Conservation (phyloP, 2,329 filamentous ascomycete species). For the Cladosporium cucumerinum region DNA sequence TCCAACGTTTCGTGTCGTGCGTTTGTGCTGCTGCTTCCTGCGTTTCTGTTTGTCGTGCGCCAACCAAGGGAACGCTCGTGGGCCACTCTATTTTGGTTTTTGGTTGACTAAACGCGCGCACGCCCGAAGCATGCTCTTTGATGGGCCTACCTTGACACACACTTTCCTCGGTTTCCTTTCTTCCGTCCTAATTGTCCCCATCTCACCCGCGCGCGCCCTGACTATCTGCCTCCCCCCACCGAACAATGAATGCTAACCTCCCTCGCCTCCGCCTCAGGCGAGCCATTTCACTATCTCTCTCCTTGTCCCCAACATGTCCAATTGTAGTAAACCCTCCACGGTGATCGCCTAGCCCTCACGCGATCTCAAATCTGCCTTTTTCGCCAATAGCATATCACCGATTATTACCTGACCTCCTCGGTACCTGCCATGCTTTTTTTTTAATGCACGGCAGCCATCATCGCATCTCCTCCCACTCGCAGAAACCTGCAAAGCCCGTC, state of each 20-base stretch:
- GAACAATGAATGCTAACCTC: constrained; percentile 1
- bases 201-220: not conserved
- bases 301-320: not conserved
- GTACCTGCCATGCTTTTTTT: constrained; percentile 5
- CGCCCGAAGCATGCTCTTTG: not conserved
- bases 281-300: not conserved
- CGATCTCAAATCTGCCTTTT: not conserved
- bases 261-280: not conserved
- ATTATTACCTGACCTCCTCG: constrained; percentile 4
- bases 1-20: not conserved
- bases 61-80: constrained; percentile 2
- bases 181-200: not conserved
- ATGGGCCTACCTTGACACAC: not conserved
- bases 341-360: constrained; percentile 1
- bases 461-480: not conserved
- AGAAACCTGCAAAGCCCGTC: not conserved
- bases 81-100: constrained; percentile 6
- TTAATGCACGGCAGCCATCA: not conserved
- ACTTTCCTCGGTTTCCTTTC: not conserved
- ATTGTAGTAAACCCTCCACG: not conserved
- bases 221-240: not conserved
- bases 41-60: not conserved
- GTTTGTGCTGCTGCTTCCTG: not conserved
- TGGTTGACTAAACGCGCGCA: not conserved
- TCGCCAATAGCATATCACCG: not conserved